phyloP scores from a whole-genome alignment of 192 early-diverging fungal genomes.

The Rhizophagus sp. region DNA sequence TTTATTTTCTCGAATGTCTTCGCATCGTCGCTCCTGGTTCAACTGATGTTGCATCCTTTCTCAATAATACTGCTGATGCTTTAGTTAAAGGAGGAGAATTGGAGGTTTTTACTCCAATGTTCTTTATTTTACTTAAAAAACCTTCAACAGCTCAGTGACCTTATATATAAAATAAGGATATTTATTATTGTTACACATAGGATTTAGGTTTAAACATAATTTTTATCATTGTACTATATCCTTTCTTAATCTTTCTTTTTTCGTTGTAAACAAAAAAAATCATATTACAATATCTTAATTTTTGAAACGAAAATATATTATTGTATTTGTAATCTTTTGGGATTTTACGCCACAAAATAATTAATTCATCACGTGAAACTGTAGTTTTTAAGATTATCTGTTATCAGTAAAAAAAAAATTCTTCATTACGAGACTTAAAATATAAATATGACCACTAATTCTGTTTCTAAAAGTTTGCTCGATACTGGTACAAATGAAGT shows the following conservation, averaged over 20 bases:
- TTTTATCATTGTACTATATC: neutral
- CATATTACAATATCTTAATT: no score
- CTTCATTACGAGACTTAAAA: neutral
- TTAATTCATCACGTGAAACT: no score
- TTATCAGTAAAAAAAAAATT: no score
- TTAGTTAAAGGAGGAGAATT: slow-evolving; percentile 78
- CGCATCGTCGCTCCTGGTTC: slow-evolving; percentile 77
- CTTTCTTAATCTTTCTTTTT: no score
- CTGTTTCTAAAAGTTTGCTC: neutral
- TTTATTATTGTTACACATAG: neutral
- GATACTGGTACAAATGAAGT: slow-evolving; percentile 27
- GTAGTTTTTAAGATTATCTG: no score
- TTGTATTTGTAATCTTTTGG: no score
- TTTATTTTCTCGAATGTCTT: slow-evolving; percentile 73
- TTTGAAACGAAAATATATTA: neutral
- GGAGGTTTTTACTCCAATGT: slow-evolving; percentile 92
- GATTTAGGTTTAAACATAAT: neutral
- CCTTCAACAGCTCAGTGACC: slow-evolving; percentile 33
- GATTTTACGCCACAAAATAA: no score
- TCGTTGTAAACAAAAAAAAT: neutral
- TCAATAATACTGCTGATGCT: slow-evolving; percentile 76
- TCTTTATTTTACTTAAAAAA: slow-evolving; percentile 70
- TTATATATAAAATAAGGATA: neutral
- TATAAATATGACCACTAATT: neutral
- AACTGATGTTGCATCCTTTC: slow-evolving; percentile 71